Base-by-base conservation (phyloP, 306 rosid species). In the Begonia loranthoides region DNA sequence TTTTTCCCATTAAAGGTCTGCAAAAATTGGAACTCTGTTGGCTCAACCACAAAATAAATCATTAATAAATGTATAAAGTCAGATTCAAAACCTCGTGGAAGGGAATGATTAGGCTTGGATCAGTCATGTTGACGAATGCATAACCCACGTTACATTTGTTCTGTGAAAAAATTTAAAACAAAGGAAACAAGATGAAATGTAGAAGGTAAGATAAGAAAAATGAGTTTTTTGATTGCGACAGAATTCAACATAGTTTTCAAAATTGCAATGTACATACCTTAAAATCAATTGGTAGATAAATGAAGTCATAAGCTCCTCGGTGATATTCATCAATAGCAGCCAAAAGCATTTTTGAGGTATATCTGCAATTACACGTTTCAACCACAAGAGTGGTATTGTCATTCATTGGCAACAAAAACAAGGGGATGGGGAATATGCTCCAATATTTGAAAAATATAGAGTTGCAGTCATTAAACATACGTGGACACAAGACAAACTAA, bases 281-380 rank as follows among this genome's bases (percentile, higher is more conserved):
- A 46, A 72, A 72, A 62, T 72, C 77, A 59, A 72, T 72, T 17
- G 77, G 77, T 44, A 72, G 61, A 59, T 72, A 72, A 38, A 72
- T 63, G 52, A 72, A 72, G 59, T 72, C 70, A 55, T 67, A 72
- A 58, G 78, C 67, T 67, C 78, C 78, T 16, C 67, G 78, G 63
- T 67, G 78, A 41, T 51, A 54, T 51, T 72, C 78, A 50, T 72
- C 78, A 13, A 72, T 72, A 7, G 73, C 78, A 72, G 78, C 61
- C 70, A 72, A 72, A 50, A 72, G 70, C 78, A 72, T 67, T 70
- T 72, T 72, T 51, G 78, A 72, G 36, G 78, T 72, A 55, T 72
- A 72, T 59, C 78, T 72, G 52, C 52, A 21, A 44, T 45, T 34
- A 15, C 33, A 68, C 36, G 36, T 28, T 28, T 28, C 36, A 28